Evolutionary conservation across 2,329 filamentous ascomycete species (phyloP), one percentile per base, ranked within the genome.

Genomic region (Hymenotorrendiella dingleyae): DNA sequence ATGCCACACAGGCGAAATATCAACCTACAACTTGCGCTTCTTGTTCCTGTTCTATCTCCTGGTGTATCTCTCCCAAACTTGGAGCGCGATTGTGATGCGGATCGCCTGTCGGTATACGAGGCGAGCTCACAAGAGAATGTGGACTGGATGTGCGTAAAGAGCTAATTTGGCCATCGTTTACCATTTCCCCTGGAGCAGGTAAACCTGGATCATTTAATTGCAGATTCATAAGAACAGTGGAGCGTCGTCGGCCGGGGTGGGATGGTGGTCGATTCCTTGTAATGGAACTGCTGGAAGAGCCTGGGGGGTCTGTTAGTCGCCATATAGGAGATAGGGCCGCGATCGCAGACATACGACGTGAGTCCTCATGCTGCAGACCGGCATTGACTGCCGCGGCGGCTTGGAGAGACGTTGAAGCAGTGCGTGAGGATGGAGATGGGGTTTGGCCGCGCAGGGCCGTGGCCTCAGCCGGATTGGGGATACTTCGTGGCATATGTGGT

Each of bases 321-420:
- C 6, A n/a, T 10, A 27, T 12, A 16, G 8, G 28, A 14, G 22
- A 14, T 14, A 29, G 16, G 6, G 3, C 7, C 22, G 26, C n/a
- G 30, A 39, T 14, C 58, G 17, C 20, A 19, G 23, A 28, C 70
- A 35, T 68, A 80, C 78, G 69, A 60, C 72, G 66, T 10, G 76
- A 74, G 28, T 76, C 70, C 57, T 84, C 77, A 50, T 76, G 77
- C 53, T 85, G 80, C 21, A 88, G 76, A 39, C 86, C 79, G 21
- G 85, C 83, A 61, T 91, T 91, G 64, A 90, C 76, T 32, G 84
- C 81, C 6, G 84, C 85, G 10, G 86, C 80, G 39, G 84, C 85
- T 60, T 85, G 84, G 8, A 93, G 72, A 11, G 84, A 88, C 48
- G 77, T 73, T 29, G 83, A 79, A 24, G 82, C 76, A 37, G 78